Conservation (phyloP, 345 rosid genomes). For the Eucalyptus pauciflora region DNA sequence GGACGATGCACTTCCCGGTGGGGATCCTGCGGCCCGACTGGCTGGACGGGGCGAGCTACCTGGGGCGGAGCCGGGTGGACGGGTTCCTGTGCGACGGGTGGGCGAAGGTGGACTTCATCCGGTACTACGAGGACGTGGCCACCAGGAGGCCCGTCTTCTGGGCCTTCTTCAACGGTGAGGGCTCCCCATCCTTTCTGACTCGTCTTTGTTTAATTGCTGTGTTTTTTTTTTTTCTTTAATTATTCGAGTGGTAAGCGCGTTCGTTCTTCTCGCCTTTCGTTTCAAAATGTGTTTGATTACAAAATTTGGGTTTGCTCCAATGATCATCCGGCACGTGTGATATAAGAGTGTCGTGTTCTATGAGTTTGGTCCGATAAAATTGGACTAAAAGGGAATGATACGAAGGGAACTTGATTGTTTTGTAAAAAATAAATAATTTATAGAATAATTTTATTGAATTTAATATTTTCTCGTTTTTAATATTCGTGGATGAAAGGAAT, state of each 20-base stretch:
- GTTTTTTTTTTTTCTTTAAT: background rate
- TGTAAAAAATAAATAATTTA: accelerated
- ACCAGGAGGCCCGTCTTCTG: conserved; percentile 39
- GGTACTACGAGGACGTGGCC: conserved; percentile 50
- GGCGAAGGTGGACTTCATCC: conserved; percentile 47
- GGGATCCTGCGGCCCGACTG: conserved; percentile 52
- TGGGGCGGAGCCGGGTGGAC: conserved; percentile 33
- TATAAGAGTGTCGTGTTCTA: background rate
- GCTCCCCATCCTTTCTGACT: background rate
- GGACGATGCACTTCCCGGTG: conserved; percentile 16
- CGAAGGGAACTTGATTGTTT: background rate
- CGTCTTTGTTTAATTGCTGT: background rate
- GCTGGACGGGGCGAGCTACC: conserved; percentile 40
- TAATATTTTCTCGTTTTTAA: no score
- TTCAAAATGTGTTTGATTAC: background rate
- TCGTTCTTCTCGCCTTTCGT: background rate
- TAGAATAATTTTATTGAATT: accelerated
- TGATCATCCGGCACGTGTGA: no score
- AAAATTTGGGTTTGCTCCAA: background rate
- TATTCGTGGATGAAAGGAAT: background rate
- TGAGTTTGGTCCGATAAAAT: background rate
- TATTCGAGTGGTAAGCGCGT: background rate
- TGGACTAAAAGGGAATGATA: background rate
- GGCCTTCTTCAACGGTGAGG: conserved; percentile 42
- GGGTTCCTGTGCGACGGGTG: conserved; percentile 54